Evolutionary conservation across 371 early-diverging fungal species (phyloP).

Genomic region (Mucor velutinosus): DNA sequence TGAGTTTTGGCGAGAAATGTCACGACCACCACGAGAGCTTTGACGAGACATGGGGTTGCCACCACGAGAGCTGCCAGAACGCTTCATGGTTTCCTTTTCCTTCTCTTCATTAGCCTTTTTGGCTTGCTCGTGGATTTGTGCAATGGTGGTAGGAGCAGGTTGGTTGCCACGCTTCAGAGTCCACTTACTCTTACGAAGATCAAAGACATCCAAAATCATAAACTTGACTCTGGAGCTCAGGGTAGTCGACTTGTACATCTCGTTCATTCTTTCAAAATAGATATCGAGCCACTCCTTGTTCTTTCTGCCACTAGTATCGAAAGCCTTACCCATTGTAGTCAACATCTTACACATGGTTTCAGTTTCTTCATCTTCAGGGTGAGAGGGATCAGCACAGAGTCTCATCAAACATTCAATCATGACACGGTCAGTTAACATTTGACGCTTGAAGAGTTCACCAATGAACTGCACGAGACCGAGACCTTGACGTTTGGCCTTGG

Average conservation of each 20-base stretch:
- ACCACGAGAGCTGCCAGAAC: constrained; percentile 67
- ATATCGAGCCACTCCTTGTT: constrained; percentile 68
- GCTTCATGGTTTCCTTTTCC: constrained; percentile 67
- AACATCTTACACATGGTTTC: constrained; percentile 92
- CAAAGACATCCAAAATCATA: constrained; percentile 91
- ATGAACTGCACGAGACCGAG: constrained; percentile 93
- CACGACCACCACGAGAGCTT: constrained; percentile 53
- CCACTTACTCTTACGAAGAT: constrained; percentile 87
- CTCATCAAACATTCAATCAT: constrained; percentile 86
- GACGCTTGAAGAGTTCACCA: constrained; percentile 91
- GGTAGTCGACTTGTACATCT: constrained; percentile 57
- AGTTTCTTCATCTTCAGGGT: constrained; percentile 92
- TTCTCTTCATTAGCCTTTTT: constrained; percentile 64
- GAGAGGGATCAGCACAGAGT: constrained; percentile 69
- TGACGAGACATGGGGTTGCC: constrained; percentile 53
- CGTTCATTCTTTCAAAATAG: constrained; percentile 80
- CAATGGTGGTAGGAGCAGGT: constrained; percentile 85
- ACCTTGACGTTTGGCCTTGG: constrained; percentile 92
- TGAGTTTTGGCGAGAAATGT: constrained; percentile 48
- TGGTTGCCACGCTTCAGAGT: constrained; percentile 56
- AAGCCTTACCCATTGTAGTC: constrained; percentile 79
- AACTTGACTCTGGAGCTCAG: constrained; percentile 88
- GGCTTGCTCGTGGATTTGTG: constrained; percentile 86
- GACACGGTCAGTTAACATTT: constrained; percentile 89
- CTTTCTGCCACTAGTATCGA: constrained; percentile 45